phyloP scores from a whole-genome alignment of 306 rosid genomes.

The Cyclanthera cordifolia region DNA sequence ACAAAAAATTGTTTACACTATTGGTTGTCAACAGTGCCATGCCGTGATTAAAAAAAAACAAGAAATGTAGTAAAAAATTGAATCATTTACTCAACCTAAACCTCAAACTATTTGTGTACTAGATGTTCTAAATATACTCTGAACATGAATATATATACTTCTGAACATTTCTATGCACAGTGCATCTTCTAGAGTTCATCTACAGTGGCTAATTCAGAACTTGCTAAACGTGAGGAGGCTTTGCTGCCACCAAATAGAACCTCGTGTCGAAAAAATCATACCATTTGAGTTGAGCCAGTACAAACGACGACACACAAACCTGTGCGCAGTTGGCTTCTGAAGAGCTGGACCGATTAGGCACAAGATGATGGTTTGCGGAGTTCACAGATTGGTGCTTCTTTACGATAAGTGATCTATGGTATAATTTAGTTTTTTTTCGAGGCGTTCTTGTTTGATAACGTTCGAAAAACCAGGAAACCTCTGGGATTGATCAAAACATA shows the following conservation, averaged over 20 bases:
- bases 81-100: no score
- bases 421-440: no score
- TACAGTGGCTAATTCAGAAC: slow-evolving; percentile 1
- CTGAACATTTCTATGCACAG: background rate
- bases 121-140: background rate
- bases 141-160: background rate
- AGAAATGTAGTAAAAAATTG: no score
- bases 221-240: slow-evolving; percentile 35
- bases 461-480: background rate
- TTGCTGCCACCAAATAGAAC: background rate
- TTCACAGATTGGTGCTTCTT: no score
- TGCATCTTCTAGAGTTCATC: background rate
- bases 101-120: no score
- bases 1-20: no score
- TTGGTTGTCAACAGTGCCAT: no score
- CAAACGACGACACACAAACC: background rate
- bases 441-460: background rate
- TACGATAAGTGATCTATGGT: background rate
- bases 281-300: background rate
- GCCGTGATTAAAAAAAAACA: no score
- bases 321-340: background rate
- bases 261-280: background rate
- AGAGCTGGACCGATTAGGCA: background rate
- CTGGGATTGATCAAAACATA: background rate
- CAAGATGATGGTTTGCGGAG: background rate